Evolutionary conservation across 208 protist species (phyloP).

Genomic region (Porcisia hertigi): DNA sequence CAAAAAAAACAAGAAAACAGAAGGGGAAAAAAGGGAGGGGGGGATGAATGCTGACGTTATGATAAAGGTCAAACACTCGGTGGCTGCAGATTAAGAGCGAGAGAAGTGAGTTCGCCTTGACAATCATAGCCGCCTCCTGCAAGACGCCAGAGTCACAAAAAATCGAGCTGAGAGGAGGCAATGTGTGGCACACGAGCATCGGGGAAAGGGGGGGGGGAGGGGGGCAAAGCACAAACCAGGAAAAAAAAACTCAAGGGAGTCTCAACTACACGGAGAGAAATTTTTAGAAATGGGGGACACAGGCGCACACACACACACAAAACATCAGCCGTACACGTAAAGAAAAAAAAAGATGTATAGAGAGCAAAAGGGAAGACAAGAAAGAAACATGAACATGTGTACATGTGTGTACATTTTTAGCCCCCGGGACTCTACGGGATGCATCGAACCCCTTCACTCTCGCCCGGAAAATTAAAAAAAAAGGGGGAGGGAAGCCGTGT

Average conservation of each 20-base stretch:
- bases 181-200: neutral
- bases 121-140: neutral
- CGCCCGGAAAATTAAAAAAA: neutral
- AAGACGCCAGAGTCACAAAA: too few species aligned
- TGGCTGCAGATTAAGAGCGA: neutral
- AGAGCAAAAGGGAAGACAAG: too few species aligned
- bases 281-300: neutral
- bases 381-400: too few species aligned
- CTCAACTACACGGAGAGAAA: neutral
- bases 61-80: neutral
- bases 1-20: too few species aligned
- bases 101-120: neutral
- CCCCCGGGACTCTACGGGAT: too few species aligned
- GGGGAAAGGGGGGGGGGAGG: neutral
- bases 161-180: neutral
- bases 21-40: too few species aligned
- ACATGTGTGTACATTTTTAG: too few species aligned
- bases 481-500: neutral
- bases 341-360: conserved; percentile 1
- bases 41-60: too few species aligned
- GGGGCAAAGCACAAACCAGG: neutral
- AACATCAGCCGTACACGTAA: neutral
- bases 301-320: neutral
- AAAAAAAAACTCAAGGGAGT: neutral
- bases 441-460: too few species aligned